phyloP scores from a whole-genome alignment of 2,329 filamentous ascomycete species.

The Paraconiothyrium brasiliense region DNA sequence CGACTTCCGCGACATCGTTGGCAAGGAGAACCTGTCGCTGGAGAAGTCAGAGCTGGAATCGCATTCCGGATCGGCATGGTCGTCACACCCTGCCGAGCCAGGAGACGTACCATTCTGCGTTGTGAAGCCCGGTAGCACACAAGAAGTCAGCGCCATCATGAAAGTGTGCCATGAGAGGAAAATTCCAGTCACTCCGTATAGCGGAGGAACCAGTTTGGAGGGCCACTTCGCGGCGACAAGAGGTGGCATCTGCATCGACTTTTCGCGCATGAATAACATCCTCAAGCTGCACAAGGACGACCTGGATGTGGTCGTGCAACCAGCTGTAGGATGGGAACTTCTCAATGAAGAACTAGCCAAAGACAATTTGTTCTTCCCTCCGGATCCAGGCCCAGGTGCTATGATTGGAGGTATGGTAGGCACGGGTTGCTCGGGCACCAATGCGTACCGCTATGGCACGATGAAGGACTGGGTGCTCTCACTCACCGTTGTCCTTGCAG shows the following conservation, averaged over 20 bases:
- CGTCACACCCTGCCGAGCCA: conserved; percentile 58
- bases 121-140: conserved; percentile 78
- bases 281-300: conserved; percentile 77
- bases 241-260: conserved; percentile 87
- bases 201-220: conserved; percentile 87
- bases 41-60: conserved; percentile 62
- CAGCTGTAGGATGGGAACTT: conserved; percentile 84
- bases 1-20: conserved; percentile 69
- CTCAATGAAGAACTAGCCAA: conserved; percentile 82
- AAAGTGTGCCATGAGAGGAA: conserved; percentile 82
- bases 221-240: conserved; percentile 86
- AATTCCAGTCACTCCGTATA: conserved; percentile 88
- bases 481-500: conserved; percentile 86
- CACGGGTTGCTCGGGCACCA: conserved; percentile 81
- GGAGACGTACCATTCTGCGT: conserved; percentile 66
- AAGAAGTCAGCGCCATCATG: conserved; percentile 87
- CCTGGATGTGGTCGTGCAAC: conserved; percentile 65
- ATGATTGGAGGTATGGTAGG: conserved; percentile 92
- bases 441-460: conserved; percentile 90
- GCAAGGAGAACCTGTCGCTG: conserved; percentile 70
- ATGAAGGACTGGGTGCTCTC: conserved; percentile 95
- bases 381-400: conserved; percentile 88
- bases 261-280: conserved; percentile 84
- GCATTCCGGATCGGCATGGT: conserved; percentile 72
- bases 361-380: conserved; percentile 84